These are phyloP conservation scores for Barnettozyma sp. DNA, from an alignment of 805 yeast species.

Conservation along the genomic window DNA sequence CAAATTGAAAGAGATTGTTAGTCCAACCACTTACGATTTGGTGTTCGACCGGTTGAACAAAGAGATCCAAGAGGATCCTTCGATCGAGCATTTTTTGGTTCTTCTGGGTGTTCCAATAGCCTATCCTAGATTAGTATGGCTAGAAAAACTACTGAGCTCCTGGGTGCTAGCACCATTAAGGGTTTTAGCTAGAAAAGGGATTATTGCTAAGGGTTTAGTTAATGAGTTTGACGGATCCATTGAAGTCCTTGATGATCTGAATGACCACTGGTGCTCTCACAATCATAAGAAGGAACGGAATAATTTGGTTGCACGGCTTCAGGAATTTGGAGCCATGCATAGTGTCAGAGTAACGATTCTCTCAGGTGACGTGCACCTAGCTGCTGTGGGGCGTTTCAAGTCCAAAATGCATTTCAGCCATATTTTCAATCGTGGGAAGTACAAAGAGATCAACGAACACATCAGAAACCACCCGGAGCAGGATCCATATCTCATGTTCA, in stretches of 20 bases:
- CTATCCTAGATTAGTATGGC: slow-evolving; percentile 90
- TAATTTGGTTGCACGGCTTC: slow-evolving; percentile 49
- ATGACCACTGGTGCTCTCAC: slow-evolving; percentile 94
- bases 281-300: slow-evolving; percentile 86
- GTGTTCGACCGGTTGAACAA: slow-evolving; percentile 52
- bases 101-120: slow-evolving; percentile 93
- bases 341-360: slow-evolving; percentile 76
- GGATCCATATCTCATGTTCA: slow-evolving; percentile 74
- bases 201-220: slow-evolving; percentile 63
- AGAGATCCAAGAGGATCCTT: slow-evolving; percentile 46
- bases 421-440: slow-evolving; percentile 28
- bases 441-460: slow-evolving; percentile 33
- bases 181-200: slow-evolving; percentile 51
- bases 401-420: slow-evolving; percentile 44
- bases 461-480: slow-evolving; percentile 46
- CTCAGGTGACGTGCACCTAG: slow-evolving; percentile 91
- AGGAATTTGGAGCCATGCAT: slow-evolving; percentile 54
- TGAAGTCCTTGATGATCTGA: slow-evolving; percentile 85
- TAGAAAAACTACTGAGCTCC: slow-evolving; percentile 69
- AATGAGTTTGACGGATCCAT: slow-evolving; percentile 91
- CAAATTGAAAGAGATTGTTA: slow-evolving; percentile 49
- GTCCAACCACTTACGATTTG: slow-evolving; percentile 46
- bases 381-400: slow-evolving; percentile 74
- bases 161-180: slow-evolving; percentile 56
- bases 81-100: slow-evolving; percentile 68